Percentiles rank a stretch among this genome's conserved stretches.
These are phyloP conservation scores for Dovyalis caffra DNA, from an alignment of 345 rosid genomes.

Conservation along the genomic window DNA sequence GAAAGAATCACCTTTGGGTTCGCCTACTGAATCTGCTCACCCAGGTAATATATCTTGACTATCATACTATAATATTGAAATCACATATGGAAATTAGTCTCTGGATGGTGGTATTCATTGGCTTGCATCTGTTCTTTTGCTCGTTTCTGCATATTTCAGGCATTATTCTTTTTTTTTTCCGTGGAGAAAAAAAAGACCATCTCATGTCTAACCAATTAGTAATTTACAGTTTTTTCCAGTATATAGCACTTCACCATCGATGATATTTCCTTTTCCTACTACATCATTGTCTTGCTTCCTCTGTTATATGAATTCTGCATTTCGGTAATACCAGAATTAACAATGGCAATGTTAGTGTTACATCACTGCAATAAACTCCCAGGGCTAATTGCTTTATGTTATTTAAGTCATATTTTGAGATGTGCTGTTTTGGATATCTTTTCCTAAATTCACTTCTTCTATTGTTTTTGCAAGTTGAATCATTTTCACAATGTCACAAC, in stretches of 20 bases:
- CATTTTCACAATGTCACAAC: not conserved
- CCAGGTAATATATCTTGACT: conserved; percentile 54
- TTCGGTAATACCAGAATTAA: not conserved
- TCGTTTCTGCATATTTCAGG: not conserved
- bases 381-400: not conserved
- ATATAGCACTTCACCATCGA: no score
- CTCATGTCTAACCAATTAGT: no score
- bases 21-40: conserved; percentile 81
- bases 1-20: conserved; percentile 77
- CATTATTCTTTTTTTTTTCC: not conserved
- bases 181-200: no score
- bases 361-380: no score
- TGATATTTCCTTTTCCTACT: no score
- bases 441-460: not conserved
- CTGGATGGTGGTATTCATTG: not conserved
- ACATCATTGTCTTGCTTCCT: no score
- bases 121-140: not conserved
- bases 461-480: not conserved
- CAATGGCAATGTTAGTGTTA: not conserved
- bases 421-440: not conserved
- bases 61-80: not conserved
- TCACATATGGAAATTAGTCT: not conserved
- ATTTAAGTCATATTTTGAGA: not conserved
- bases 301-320: not conserved
- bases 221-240: no score